A percentile compares a stretch with the other conserved stretches of the same genome.
Evolutionary conservation across 1,284 basidiomycete genomes (phyloP).

Genomic region (Sanghuangporus baumii): DNA sequence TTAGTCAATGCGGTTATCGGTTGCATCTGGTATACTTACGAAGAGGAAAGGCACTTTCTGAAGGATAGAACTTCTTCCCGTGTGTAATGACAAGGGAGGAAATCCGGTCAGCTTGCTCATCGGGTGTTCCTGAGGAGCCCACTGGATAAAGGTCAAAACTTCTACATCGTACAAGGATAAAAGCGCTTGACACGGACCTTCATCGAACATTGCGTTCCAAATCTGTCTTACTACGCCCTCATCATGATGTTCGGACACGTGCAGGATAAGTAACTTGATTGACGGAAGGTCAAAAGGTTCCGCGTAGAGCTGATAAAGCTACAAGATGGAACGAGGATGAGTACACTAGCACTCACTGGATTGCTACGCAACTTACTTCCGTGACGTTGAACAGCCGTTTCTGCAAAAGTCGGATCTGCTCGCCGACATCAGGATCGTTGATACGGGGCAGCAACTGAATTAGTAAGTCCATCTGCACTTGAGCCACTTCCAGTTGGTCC

Average conservation of each 20-base stretch:
- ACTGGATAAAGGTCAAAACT: slow-evolving; percentile 1
- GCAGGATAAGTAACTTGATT: slow-evolving; percentile 87
- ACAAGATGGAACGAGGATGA: neutral
- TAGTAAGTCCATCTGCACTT: slow-evolving; percentile 91
- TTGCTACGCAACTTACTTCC: slow-evolving; percentile 43
- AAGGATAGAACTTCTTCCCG: slow-evolving; percentile 78
- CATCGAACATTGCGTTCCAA: slow-evolving; percentile 85
- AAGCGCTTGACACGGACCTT: slow-evolving; percentile 43
- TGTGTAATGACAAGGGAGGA: slow-evolving; percentile 30
- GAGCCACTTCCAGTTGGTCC: slow-evolving; percentile 95
- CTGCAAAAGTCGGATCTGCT: slow-evolving; percentile 51
- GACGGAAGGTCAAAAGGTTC: slow-evolving; percentile 82
- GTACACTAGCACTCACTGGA: neutral
- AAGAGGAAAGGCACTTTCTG: slow-evolving; percentile 85
- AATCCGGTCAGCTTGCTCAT: slow-evolving; percentile 11
- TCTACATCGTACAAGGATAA: neutral
- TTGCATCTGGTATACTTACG: slow-evolving; percentile 40
- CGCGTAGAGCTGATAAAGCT: slow-evolving; percentile 89
- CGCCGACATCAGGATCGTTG: slow-evolving; percentile 50
- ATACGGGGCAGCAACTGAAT: slow-evolving; percentile 58
- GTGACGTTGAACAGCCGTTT: slow-evolving; percentile 60
- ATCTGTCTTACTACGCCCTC: slow-evolving; percentile 76
- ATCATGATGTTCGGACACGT: slow-evolving; percentile 91
- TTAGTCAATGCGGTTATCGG: neutral
- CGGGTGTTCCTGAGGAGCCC: slow-evolving; percentile 12